Base-by-base conservation (phyloP, 805 yeast species). In the Spathaspora boniae region DNA sequence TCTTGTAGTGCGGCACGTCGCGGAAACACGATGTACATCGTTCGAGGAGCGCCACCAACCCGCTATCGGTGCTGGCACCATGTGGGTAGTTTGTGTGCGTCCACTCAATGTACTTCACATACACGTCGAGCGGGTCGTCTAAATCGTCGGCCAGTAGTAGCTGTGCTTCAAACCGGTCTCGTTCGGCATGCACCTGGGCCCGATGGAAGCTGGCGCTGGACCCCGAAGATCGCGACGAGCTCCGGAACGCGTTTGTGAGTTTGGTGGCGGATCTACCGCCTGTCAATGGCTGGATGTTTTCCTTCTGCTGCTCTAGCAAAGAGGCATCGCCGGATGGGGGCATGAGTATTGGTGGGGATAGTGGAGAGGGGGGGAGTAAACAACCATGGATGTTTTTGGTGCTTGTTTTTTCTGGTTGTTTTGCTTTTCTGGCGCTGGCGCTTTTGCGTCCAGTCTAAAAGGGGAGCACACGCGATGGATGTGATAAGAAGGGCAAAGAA, bases 111-210 rank as follows among this genome's bases (percentile, higher is more conserved):
- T 86, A 88, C 14, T 80, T 81, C n/a, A 86, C 43, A 55, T 72
- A 87, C 1, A 79, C 75, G 42, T 84, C 86, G 16, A 88, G 54
- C 0, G 96, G 96, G 54, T 89, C 96, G 59, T 88, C 96, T 27
- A 78, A 54, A 11, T 80, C 86, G 4, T 77, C 82, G 6, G 77
- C 43, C 2, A 65, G 64, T 7, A 53, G 51, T 9, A 88, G 50
- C n/a, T 54, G 58, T 2, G 50, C 47, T 50, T 85, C 94, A 43
- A 73, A 71, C 25, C 53, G 50, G 8, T 60, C 54, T 30, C 81
- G 53, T 45, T 76, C 69, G 6, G 53, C 45, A 9, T 22, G 39
- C 21, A 51, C 49, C 45, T 35, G 44, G 35, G 51, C 54, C 28
- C 66, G 54, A 32, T 47, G 45, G 39, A 17, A 30, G 12, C 20